Base-by-base conservation (phyloP, 352 stramenopile species). In the Pythium utonaiense region DNA sequence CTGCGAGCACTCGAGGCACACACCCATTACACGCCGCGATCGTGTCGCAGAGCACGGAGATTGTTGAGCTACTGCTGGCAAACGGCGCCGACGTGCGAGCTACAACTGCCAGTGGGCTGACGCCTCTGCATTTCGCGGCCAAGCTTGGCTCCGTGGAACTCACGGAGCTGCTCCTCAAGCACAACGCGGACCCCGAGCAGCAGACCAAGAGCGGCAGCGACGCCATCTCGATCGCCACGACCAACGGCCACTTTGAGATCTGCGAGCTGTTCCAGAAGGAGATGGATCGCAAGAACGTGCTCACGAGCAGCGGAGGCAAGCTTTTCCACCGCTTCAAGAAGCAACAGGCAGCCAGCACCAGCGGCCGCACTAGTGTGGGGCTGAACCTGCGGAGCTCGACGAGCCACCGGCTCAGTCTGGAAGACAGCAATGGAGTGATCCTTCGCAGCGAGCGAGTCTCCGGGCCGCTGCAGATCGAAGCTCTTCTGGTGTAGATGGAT, bases 201-300 rank as follows among this genome's bases (percentile, higher is more conserved):
- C 76, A 77, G 60, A 90, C 83, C 59, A 87, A 84, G 64, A 88
- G 85, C 64, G 78, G 86, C 63, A 92, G 80, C 61, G 79, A 92
- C 45, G 80, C 78, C 3, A 70, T 90, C 51, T 83, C 84, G 80
- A 90, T 92, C 54, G 83, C 83, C 2, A 66, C 80, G 24, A 74
- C 75, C 51, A 86, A 90, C 58, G 83, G 77, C 51, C 76, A 90
- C 59, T 60, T 71, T 31, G 71, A 67, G 21, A 77, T 92, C 53
- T 90, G 80, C 60, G 80, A 85, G 49, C 51, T 92, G 40, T 73
- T 92, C 41, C 77, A 88, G 62, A 65, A 67, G 40, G 64, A 66
- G 24, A 67, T 71, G 57, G 53, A 67, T 36, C 64, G 57, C 36
- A 65, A 70, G 62, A 61, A 57, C 44, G 31, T 62, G 17, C 56